phyloP scores from a whole-genome alignment of 1,284 basidiomycete species.

The Cutaneotrichosporon sp. region DNA sequence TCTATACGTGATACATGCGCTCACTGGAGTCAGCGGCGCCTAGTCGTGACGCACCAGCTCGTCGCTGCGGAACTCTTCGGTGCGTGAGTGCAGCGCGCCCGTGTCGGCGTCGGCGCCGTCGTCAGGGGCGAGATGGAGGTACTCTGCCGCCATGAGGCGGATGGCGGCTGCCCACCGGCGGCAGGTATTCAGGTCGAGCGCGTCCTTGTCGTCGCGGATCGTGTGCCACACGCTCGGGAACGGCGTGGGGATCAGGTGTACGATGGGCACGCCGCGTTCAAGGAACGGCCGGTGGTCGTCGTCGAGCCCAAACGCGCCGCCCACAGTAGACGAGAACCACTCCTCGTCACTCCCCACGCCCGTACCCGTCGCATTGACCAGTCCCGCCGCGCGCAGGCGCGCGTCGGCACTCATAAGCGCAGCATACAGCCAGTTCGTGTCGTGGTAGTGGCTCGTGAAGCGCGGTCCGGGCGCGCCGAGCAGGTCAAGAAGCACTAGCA shows the following conservation, averaged over 20 bases:
- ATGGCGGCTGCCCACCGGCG: conserved; percentile 84
- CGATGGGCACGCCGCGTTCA: conserved; percentile 70
- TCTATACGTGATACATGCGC: too few species aligned
- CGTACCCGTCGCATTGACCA: conserved; percentile 26
- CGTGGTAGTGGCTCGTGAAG: conserved; percentile 73
- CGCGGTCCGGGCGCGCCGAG: conserved; percentile 67
- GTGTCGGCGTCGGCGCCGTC: not conserved
- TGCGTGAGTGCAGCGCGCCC: too few species aligned
- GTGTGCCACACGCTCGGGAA: conserved; percentile 93
- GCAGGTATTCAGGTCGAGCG: conserved; percentile 79
- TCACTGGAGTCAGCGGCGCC: too few species aligned
- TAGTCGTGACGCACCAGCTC: conserved; percentile 5
- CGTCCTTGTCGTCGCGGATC: conserved; percentile 72
- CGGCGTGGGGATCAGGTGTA: conserved; percentile 85
- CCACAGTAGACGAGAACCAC: conserved; percentile 35
- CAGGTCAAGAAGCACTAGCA: conserved; percentile 83
- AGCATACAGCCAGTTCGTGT: conserved; percentile 88
- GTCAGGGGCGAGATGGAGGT: conserved; percentile 61
- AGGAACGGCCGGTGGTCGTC: conserved; percentile 97
- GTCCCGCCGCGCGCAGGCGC: conserved; percentile 50
- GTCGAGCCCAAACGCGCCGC: conserved; percentile 60
- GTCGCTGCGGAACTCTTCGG: not conserved
- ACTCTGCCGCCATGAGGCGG: conserved; percentile 83
- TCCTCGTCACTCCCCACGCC: conserved; percentile 4
- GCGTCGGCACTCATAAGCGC: conserved; percentile 63